Evolutionary conservation across 352 stramenopile species (phyloP).

Genomic region (Blastocystis sp.): DNA sequence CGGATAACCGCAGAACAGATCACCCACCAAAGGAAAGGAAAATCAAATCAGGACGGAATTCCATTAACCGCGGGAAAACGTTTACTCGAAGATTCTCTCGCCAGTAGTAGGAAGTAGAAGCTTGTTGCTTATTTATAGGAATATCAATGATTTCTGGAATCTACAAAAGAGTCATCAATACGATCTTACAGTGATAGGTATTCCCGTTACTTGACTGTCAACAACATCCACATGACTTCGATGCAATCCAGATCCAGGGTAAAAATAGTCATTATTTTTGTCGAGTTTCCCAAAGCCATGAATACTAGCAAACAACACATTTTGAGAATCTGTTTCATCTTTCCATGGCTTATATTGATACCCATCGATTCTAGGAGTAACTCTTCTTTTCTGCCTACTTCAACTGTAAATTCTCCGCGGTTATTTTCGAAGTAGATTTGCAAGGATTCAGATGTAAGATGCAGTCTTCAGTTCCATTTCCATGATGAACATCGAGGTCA

Average conservation of each 20-base stretch:
- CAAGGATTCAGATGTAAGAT: slow-evolving; percentile 43
- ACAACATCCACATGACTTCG: slow-evolving; percentile 1
- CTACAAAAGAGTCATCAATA: not conserved
- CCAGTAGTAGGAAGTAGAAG: slow-evolving; percentile 22
- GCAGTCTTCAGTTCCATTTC: slow-evolving; percentile 78
- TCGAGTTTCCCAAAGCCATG: slow-evolving; percentile 38
- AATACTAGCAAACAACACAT: slow-evolving; percentile 58
- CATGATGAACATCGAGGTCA: slow-evolving; percentile 79
- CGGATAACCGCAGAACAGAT: not conserved
- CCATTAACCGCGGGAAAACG: slow-evolving; percentile 64
- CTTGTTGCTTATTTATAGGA: not conserved
- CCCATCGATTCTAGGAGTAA: not conserved
- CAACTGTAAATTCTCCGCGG: not conserved
- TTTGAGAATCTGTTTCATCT: slow-evolving; percentile 36
- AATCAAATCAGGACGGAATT: slow-evolving; percentile 66
- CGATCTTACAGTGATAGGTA: not conserved
- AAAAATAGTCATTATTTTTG: slow-evolving; percentile 42
- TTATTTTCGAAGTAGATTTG: not conserved
- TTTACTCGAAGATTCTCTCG: slow-evolving; percentile 54
- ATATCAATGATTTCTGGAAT: slow-evolving; percentile 26
- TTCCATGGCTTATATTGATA: slow-evolving; percentile 47
- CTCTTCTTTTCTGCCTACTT: not conserved
- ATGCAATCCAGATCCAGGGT: slow-evolving; percentile 13
- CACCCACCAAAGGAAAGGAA: slow-evolving; percentile 65
- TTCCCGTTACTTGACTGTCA: not conserved